Evolutionary conservation across 1,284 basidiomycete genomes (phyloP).

Genomic region (Taiwanofungus camphoratus): DNA sequence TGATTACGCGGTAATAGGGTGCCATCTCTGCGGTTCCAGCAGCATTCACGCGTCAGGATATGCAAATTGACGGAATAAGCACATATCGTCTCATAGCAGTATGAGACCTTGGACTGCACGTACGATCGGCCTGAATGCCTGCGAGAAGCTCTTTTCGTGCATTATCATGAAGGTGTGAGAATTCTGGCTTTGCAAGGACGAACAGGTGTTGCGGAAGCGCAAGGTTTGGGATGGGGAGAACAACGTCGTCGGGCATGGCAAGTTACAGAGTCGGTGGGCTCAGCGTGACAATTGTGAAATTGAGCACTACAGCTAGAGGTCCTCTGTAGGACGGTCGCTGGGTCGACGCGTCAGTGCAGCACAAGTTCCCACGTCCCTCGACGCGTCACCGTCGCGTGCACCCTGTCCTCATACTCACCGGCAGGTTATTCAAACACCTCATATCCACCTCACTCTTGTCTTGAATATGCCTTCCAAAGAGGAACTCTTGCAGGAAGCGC

Average conservation of each 20-base stretch:
- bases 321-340: constrained; percentile 6
- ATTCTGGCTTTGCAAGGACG: constrained; percentile 56
- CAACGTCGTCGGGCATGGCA: constrained; percentile 78
- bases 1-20: constrained; percentile 66
- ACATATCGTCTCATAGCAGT: no score
- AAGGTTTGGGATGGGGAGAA: constrained; percentile 84
- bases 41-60: not conserved
- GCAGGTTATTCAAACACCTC: no score
- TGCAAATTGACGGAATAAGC: not conserved
- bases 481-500: constrained; percentile 49
- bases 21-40: constrained; percentile 61
- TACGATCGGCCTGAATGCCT: constrained; percentile 83
- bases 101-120: no score
- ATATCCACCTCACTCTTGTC: constrained; percentile 5
- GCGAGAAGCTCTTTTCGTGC: constrained; percentile 65
- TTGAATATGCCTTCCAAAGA: constrained; percentile 32
- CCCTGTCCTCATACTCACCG: constrained; percentile 12
- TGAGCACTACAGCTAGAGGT: constrained; percentile 3
- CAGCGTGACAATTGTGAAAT: no score
- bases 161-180: constrained; percentile 60
- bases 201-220: constrained; percentile 75
- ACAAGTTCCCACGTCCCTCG: constrained; percentile 27
- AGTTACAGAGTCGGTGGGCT: constrained; percentile 3
- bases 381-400: constrained; percentile 36
- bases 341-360: constrained; percentile 29